Evolutionary conservation across 108 stramenopile genomes (phyloP).

Genomic region (Aurantiochytrium sp.): DNA sequence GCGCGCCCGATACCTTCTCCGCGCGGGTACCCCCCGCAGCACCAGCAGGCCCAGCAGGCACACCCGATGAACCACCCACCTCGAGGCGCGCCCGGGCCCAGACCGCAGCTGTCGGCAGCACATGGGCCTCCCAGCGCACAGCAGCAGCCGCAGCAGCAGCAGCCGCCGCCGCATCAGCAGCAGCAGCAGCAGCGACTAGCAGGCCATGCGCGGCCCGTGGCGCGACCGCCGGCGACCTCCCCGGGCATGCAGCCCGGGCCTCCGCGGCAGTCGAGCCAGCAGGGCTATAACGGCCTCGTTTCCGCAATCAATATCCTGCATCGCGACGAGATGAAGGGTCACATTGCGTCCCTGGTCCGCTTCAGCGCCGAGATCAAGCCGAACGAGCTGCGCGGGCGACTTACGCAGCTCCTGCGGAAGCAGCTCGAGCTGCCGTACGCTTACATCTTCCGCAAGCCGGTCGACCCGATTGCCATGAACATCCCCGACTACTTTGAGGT

Average conservation of each 20-base stretch:
- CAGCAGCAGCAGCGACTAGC: background rate
- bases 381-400: background rate
- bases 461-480: conserved; percentile 45
- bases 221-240: too few relatives aligned
- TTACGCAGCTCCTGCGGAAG: background rate
- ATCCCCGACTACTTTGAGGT: conserved; percentile 43
- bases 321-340: background rate
- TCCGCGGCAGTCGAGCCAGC: too few relatives aligned
- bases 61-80: too few relatives aligned
- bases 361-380: background rate
- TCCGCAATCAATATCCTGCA: background rate
- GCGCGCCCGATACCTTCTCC: too few relatives aligned
- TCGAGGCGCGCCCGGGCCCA: too few relatives aligned
- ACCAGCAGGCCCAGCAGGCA: too few relatives aligned
- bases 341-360: background rate
- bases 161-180: too few relatives aligned
- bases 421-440: background rate
- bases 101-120: too few relatives aligned
- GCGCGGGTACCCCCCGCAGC: too few relatives aligned
- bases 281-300: background rate
- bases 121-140: too few relatives aligned
- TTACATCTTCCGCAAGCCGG: conserved; percentile 42
- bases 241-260: too few relatives aligned
- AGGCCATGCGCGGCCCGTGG: background rate
- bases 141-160: too few relatives aligned